Conservation (phyloP, 306 rosid species). For the Lotus japonicus region DNA sequence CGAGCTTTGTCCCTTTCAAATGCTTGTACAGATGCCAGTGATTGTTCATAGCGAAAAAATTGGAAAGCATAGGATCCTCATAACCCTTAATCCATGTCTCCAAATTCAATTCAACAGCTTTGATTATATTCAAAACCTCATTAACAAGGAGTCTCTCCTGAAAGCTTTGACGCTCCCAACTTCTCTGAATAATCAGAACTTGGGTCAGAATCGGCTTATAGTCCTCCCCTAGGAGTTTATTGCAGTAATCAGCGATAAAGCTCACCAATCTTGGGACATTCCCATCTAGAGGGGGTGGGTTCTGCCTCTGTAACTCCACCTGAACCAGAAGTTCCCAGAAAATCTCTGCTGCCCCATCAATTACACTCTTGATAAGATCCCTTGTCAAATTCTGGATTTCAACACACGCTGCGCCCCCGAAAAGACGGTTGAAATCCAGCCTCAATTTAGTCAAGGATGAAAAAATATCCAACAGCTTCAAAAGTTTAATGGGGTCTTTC, state of each 20-base stretch:
- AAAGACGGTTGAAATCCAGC: constrained; percentile 86
- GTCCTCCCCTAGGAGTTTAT: constrained; percentile 80
- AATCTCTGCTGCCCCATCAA: constrained; percentile 88
- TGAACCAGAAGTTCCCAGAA: constrained; percentile 90
- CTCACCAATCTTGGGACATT: constrained; percentile 71
- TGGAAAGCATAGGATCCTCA: constrained; percentile 47
- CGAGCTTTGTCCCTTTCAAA: constrained; percentile 80
- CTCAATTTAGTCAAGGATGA: constrained; percentile 91
- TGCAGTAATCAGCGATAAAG: constrained; percentile 80
- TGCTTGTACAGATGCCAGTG: constrained; percentile 84
- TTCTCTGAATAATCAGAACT: constrained; percentile 81
- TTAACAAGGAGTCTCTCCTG: constrained; percentile 71
- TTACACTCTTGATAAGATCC: constrained; percentile 88
- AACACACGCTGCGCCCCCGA: constrained; percentile 77
- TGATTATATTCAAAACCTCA: constrained; percentile 60
- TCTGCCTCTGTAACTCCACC: constrained; percentile 83
- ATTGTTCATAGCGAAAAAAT: constrained; percentile 86
- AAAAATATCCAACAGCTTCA: constrained; percentile 89
- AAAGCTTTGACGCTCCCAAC: constrained; percentile 88
- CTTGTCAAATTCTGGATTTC: constrained; percentile 95
- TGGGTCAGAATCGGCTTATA: constrained; percentile 89
- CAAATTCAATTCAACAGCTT: constrained; percentile 71
- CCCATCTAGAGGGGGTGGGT: constrained; percentile 83
- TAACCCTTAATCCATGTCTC: constrained; percentile 82
- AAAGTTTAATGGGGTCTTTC: constrained; percentile 89